phyloP scores from a whole-genome alignment of 306 rosid genomes.

The Luffa aegyptiaca region DNA sequence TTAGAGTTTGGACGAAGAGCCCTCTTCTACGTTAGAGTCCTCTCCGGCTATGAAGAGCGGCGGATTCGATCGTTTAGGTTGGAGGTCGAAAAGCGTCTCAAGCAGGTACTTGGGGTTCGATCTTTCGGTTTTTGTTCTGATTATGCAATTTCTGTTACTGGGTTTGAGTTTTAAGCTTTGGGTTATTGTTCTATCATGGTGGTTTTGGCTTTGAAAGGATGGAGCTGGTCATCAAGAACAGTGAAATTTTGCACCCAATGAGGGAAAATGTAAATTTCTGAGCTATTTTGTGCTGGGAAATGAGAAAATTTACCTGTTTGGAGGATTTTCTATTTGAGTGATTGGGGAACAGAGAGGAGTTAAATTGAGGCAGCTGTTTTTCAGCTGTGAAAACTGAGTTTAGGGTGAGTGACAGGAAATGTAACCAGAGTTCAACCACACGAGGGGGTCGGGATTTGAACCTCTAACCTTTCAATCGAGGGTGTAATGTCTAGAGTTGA shows the following conservation, averaged over 20 bases:
- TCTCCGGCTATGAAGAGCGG: constrained; percentile 85
- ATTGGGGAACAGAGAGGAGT: not conserved
- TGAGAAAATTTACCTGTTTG: not conserved
- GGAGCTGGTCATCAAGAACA: not conserved
- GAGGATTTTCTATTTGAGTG: not conserved
- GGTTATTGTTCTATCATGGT: not conserved
- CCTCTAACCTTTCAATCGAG: not conserved
- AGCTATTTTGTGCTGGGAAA: not conserved
- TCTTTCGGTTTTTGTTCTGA: not conserved
- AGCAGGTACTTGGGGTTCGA: constrained; percentile 23
- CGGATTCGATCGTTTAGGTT: constrained; percentile 60
- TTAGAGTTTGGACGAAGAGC: constrained; percentile 55
- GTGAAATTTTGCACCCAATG: not conserved
- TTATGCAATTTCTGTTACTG: not conserved
- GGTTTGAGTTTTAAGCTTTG: not conserved
- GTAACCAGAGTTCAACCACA: not conserved
- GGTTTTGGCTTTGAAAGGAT: not conserved
- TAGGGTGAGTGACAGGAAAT: not conserved
- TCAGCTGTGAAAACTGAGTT: not conserved
- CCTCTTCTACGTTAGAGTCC: constrained; percentile 59
- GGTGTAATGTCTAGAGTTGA: not conserved
- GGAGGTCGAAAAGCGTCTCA: constrained; percentile 42
- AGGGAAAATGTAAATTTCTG: not conserved
- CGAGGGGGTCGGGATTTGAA: not conserved
- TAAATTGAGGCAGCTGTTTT: not conserved